Percentiles rank a stretch among this genome's conserved stretches.
Conservation (phyloP, 1,139 yeast genomes). For the Hemisphaericaspora xylofermentans region DNA sequence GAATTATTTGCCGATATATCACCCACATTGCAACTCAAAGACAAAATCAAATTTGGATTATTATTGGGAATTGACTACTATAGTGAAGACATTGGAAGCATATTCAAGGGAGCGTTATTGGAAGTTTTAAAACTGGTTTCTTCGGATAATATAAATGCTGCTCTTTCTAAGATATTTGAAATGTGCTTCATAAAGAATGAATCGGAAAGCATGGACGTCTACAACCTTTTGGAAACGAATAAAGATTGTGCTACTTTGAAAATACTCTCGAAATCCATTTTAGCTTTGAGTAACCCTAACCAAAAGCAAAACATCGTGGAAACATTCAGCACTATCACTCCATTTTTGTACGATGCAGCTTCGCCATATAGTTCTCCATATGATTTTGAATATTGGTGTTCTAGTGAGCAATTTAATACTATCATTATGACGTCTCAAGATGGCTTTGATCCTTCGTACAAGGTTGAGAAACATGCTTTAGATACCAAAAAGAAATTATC, state of each 20-base stretch:
- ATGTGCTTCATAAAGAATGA: constrained; percentile 10
- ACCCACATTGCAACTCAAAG: constrained; percentile 50
- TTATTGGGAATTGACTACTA: constrained; percentile 33
- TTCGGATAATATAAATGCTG: background rate
- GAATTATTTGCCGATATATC: constrained; percentile 49
- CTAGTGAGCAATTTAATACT: constrained; percentile 24
- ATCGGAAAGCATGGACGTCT: constrained; percentile 3
- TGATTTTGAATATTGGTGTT: constrained; percentile 24
- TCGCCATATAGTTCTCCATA: constrained; percentile 10
- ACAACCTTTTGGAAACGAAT: constrained; percentile 12
- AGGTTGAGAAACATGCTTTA: constrained; percentile 47
- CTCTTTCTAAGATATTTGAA: constrained; percentile 8
- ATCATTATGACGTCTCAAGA: constrained; percentile 58
- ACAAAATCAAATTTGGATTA: constrained; percentile 47
- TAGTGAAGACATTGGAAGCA: constrained; percentile 25
- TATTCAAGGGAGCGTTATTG: constrained; percentile 18
- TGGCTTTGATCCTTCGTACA: constrained; percentile 67
- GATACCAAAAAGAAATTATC: constrained; percentile 24
- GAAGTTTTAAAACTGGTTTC: constrained; percentile 6
- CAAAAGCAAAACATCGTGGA: constrained; percentile 14
- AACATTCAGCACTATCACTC: constrained; percentile 11
- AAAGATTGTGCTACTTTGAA: constrained; percentile 20
- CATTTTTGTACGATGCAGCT: constrained; percentile 8
- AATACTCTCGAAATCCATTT: constrained; percentile 11
- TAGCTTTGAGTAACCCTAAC: constrained; percentile 7